Base-by-base conservation (phyloP, 371 early-diverging fungal genomes). In the Blakeslea trispora region DNA sequence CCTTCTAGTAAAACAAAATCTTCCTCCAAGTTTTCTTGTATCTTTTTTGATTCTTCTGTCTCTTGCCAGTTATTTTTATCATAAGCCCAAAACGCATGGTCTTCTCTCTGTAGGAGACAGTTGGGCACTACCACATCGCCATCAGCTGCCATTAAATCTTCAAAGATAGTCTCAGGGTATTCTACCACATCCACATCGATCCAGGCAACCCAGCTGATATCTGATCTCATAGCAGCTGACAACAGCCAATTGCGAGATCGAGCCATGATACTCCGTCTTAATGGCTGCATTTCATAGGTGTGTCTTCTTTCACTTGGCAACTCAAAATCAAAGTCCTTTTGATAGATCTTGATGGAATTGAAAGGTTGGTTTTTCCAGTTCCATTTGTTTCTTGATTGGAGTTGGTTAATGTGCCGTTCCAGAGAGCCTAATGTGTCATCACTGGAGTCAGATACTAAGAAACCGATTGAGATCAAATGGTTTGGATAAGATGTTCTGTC, bases 1-100 rank as follows among this genome's bases (percentile, higher is more conserved):
- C 75, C 76, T 68, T 75, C 77, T 39, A 74, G 50, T 22, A 74
- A 50, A 34, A 77, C 74, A 54, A 67, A 69, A 40, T 74, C 72
- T 23, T 61, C 50, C 15, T 74, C 77, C n/a, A 86, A 65, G 48
- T 57, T 72, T 28, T 69, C 69, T 47, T 84, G 81, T 48, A 82
- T 66, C 24, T 68, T 76, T 32, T 68, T 53, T 28, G 83, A 83
- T 22, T 71, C 68, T n/a, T 69, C 64, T 0, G 88, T 88, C 56
- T 88, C 88, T 52, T 81, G 74, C 86, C 86, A 88, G 49, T 85
- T 86, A 50, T 88, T 86, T 64, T 81, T 83, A 45, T 88, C 88
- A 53, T 88, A 88, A 18, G 71, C 78, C 78, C 78, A 77, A 45
- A 77, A 77, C 5, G 62, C 65, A 28, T 59, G 55, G 34, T 69